phyloP scores from a whole-genome alignment of 108 stramenopile genomes.

The Skeletonema tropicum region DNA sequence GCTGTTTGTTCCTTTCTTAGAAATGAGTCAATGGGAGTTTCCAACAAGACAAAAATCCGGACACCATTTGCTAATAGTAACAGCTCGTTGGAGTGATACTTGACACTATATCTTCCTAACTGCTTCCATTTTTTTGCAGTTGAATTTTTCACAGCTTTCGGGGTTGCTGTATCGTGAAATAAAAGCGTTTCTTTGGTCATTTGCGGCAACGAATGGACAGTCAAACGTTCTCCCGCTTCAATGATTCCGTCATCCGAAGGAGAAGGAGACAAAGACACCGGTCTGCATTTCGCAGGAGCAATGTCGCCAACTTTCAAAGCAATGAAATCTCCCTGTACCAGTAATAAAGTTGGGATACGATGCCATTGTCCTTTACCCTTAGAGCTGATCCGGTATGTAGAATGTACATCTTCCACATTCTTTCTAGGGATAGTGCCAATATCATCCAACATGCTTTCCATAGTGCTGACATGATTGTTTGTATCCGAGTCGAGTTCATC shows the following conservation, averaged over 20 bases:
- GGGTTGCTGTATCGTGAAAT: slow-evolving; percentile 1
- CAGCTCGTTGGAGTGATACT: slow-evolving; percentile 56
- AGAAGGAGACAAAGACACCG: background rate
- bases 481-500: background rate
- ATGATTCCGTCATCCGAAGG: slow-evolving; percentile 17
- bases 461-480: background rate
- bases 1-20: slow-evolving; percentile 48
- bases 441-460: background rate
- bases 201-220: slow-evolving; percentile 41
- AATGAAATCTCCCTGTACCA: slow-evolving; percentile 79
- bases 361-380: slow-evolving; percentile 53
- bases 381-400: slow-evolving; percentile 62
- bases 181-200: slow-evolving; percentile 11
- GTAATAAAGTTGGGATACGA: slow-evolving; percentile 65
- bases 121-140: background rate
- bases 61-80: slow-evolving; percentile 68
- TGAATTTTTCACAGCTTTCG: slow-evolving; percentile 13
- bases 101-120: slow-evolving; percentile 65
- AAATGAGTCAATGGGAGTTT: slow-evolving; percentile 73
- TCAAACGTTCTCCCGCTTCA: slow-evolving; percentile 56
- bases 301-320: slow-evolving; percentile 82
- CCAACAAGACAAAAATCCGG: slow-evolving; percentile 61
- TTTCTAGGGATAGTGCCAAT: slow-evolving; percentile 32
- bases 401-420: slow-evolving; percentile 65
- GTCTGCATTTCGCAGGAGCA: slow-evolving; percentile 55